Percentiles rank a stretch among this genome's conserved stretches.
Conservation (phyloP, 2,329 filamentous ascomycete genomes). For the Geoglossum cookeanum region DNA sequence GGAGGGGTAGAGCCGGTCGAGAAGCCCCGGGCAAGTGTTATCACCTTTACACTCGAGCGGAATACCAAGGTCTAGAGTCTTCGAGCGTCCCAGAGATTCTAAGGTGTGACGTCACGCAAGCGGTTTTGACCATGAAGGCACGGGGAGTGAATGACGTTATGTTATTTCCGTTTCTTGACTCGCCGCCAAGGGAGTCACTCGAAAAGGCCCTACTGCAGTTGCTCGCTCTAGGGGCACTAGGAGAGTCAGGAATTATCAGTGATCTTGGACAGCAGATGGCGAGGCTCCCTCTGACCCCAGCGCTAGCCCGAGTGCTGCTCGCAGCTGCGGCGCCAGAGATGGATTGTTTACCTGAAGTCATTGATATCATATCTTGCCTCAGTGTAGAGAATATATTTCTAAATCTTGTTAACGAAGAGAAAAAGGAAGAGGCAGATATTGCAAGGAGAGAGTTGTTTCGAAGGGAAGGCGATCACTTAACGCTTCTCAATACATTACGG, state of each 20-base stretch:
- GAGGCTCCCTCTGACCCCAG: constrained; percentile 62
- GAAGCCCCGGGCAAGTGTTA: constrained; percentile 83
- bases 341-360: constrained; percentile 60
- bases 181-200: constrained; percentile 56
- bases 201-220: constrained; percentile 69
- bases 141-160: constrained; percentile 67
- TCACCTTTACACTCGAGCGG: constrained; percentile 66
- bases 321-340: constrained; percentile 52
- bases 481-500: constrained; percentile 39
- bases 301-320: constrained; percentile 64
- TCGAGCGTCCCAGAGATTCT: constrained; percentile 76
- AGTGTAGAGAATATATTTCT: constrained; percentile 46
- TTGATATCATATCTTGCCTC: constrained; percentile 61
- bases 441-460: constrained; percentile 36
- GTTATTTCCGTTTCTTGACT: constrained; percentile 68
- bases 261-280: constrained; percentile 58
- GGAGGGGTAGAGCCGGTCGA: constrained; percentile 79
- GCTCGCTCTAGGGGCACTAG: constrained; percentile 56
- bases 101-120: constrained; percentile 69
- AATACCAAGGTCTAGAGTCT: constrained; percentile 50
- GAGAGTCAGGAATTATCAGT: constrained; percentile 54
- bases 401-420: constrained; percentile 38
- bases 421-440: constrained; percentile 35
- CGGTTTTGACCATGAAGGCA: constrained; percentile 84
- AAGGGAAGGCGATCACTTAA: constrained; percentile 44